Evolutionary conservation across 495 filamentous ascomycete species (phyloP), one percentile per base, ranked within the genome.

Genomic region (Aspergillus kassunensis): DNA sequence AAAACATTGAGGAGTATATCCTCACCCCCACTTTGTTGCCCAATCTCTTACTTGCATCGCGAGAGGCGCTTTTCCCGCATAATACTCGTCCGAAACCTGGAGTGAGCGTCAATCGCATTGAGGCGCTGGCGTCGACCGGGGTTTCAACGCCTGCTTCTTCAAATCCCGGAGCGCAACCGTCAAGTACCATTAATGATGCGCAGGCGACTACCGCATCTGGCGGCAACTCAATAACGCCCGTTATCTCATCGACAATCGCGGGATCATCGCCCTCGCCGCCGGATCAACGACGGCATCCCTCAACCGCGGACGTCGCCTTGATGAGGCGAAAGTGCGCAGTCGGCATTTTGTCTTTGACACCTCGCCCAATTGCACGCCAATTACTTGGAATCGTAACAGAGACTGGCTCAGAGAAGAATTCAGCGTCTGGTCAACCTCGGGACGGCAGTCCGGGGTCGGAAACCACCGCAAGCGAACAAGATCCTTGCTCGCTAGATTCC

Each of bases 61-160:
- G 92, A 65, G 80, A 77, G 43, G 77, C 85, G 47, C 69, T 96
- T 36, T 95, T 95, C 65, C 90, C 91, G 23, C 81, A 85, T 71
- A 91, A 93, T 69, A 68, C 80, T 16, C 72, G 79, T 46, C 72
- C 74, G 18, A 44, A 64, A 30, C 45, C 57, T 53, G 55, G 52
- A 53, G 49, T 53, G 57, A 41, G 48, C 41, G 58, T 56, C n/a
- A 58, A 52, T 61, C 53, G 42, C 56, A 55, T 36, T 55, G 45
- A 54, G 50, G 51, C 50, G 48, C 23, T 49, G 34, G 39, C 45
- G 33, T 39, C 33, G 34, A 47, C 44, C 1, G n/a, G n/a, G n/a
- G n/a, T n/a, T n/a, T 25, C 44, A 29, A 46, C 44, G 2, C 55
- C 63, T 50, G 49, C 62, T 61, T 60, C 63, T 57, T 67, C 63